These are phyloP conservation scores for Botryotinia calthae DNA, from an alignment of 2,329 filamentous ascomycete species.

Conservation along the genomic window DNA sequence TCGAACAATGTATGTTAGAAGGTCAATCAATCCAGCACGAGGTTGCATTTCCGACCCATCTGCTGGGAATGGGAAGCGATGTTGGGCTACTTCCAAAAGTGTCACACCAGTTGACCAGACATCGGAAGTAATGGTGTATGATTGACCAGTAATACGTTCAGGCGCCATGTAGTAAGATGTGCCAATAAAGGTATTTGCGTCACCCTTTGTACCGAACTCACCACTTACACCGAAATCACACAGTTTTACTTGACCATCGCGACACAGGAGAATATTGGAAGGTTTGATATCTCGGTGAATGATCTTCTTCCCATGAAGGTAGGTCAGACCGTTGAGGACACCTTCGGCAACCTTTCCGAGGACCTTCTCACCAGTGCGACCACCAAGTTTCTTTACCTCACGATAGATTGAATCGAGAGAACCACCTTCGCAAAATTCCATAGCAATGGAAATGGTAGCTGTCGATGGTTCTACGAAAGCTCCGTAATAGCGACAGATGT, in stretches of 20 bases:
- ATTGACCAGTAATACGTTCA: conserved; percentile 94
- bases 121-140: conserved; percentile 97
- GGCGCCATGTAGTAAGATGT: conserved; percentile 99
- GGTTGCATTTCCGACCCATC: conserved; percentile 96
- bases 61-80: conserved; percentile 96
- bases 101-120: conserved; percentile 98
- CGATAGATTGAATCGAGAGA: conserved; percentile 96
- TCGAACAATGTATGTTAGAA: conserved; percentile 94
- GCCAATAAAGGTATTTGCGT: conserved; percentile 98
- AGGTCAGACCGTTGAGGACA: conserved; percentile 88
- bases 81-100: conserved; percentile 96
- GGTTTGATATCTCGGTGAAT: conserved; percentile 99
- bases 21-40: conserved; percentile 85
- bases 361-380: conserved; percentile 94
- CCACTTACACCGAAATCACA: conserved; percentile 98
- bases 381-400: conserved; percentile 92
- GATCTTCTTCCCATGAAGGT: conserved; percentile 92
- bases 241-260: conserved; percentile 90
- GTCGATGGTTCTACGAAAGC: conserved; percentile 96
- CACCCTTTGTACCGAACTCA: conserved; percentile 97
- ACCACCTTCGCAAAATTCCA: conserved; percentile 98
- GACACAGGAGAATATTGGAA: conserved; percentile 91
- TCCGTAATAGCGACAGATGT: conserved; percentile 97
- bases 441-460: conserved; percentile 94
- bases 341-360: conserved; percentile 95